Evolutionary conservation across 148 eudicot genomes (phyloP), one percentile per base, ranked within the genome.

Genomic region (Simmondsia chinensis): DNA sequence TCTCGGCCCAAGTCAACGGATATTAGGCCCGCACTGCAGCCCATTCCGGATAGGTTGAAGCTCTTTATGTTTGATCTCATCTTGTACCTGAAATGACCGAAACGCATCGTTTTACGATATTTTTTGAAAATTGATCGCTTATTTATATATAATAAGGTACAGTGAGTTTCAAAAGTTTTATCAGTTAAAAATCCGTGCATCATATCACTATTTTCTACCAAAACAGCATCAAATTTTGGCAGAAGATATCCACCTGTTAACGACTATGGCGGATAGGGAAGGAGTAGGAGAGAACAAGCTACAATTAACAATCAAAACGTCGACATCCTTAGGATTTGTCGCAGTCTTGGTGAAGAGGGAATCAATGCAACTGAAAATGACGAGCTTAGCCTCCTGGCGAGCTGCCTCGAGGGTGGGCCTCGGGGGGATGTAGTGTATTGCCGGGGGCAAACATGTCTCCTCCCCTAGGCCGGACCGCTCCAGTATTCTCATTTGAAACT

Each of bases 381-480:
- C 55, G 9, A 43, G 7, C 31, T 65, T 50, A 4, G 65, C 59
- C 20, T 65, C 70, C 12, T 16, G 32, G 7, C 70, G 41, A 1
- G 65, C 20, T 2, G 54, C 40, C 4, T 10, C 48, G 49, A 65
- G 35, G 12, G 49, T 43, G 9, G 59, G 46, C 9, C 6, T 33
- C 31, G 71, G 71, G 13, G 71, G 71, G 41, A 66, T 46, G 46
- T 46, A 54, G 35, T 59, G 65, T 18, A 46, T 26, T 6, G 66
- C 56, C 0, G 43, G 60, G 0, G 71, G 66, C 28, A 53, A 31
- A 21, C 50, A 33, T 0, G 71, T 59, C 12, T 59, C 61, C 12
- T 66, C 65, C 6, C 71, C 71, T 2, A 66, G 60, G 4, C 71
- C 71, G 1, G 71, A 46, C 28, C 71, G 42, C 26, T 66, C 65